Evolutionary conservation across 257 asterid species (phyloP).

Genomic region (Lycium barbarum): DNA sequence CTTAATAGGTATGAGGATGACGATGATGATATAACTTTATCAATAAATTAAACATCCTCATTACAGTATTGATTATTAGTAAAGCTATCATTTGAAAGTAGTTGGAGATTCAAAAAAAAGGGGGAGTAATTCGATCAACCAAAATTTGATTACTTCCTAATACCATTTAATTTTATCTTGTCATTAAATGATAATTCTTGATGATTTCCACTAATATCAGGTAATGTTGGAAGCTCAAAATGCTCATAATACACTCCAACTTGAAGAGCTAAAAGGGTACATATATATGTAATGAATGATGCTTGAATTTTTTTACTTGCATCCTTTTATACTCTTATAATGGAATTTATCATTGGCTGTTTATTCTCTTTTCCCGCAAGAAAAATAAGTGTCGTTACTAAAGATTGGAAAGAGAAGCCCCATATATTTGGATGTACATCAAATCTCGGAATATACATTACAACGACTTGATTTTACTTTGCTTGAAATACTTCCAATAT

Average conservation of each 20-base stretch:
- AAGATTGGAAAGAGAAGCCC: conserved; percentile 5
- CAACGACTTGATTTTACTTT: conserved; percentile 27
- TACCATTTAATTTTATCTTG: not conserved
- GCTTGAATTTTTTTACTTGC: not conserved
- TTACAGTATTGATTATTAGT: conserved; percentile 5
- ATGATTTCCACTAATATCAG: conserved; percentile 23
- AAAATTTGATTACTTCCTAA: not conserved
- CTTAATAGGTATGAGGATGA: not conserved
- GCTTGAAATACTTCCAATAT: conserved; percentile 21
- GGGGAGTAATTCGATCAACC: conserved; percentile 15
- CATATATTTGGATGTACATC: conserved; percentile 15
- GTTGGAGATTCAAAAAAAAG: not conserved
- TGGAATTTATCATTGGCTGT: not conserved
- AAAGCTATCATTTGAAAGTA: conserved; percentile 15
- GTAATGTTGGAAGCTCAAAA: conserved; percentile 28
- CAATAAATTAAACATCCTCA: not conserved
- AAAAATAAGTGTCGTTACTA: not conserved
- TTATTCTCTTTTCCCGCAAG: not conserved
- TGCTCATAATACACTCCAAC: conserved; percentile 4
- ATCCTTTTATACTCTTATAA: not conserved
- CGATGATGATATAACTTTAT: not conserved
- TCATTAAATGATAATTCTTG: not conserved
- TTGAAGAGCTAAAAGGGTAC: conserved; percentile 12
- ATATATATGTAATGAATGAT: conserved; percentile 18
- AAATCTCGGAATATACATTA: conserved; percentile 3